Evolutionary conservation across 352 stramenopile genomes (phyloP).

Genomic region (Phytophthora melonis): DNA sequence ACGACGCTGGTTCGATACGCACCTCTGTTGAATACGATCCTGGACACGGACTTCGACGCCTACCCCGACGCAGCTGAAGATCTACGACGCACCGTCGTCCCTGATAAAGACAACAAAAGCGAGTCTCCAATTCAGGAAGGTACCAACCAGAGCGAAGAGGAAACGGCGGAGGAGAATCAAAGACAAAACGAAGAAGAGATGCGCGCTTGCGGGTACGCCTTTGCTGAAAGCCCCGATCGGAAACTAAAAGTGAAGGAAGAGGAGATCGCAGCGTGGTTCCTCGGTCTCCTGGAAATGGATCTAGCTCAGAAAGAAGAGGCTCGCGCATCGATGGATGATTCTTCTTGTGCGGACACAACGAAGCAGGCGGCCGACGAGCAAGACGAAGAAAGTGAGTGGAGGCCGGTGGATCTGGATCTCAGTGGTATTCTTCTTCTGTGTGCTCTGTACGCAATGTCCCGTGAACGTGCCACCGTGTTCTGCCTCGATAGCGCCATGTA

Average conservation of each 20-base stretch:
- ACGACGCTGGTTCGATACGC: constrained; percentile 72
- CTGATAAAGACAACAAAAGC: constrained; percentile 11
- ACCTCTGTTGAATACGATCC: constrained; percentile 65
- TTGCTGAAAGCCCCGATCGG: constrained; percentile 29
- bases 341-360: neutral
- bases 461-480: constrained; percentile 72
- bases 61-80: constrained; percentile 37
- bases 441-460: constrained; percentile 80
- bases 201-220: constrained; percentile 28
- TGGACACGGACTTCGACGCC: constrained; percentile 79
- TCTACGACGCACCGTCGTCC: neutral
- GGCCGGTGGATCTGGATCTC: constrained; percentile 68
- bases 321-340: constrained; percentile 19
- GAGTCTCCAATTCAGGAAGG: neutral
- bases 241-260: constrained; percentile 65
- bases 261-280: constrained; percentile 77
- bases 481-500: constrained; percentile 90
- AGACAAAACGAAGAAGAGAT: constrained; percentile 36
- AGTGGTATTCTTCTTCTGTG: constrained; percentile 83
- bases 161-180: constrained; percentile 24
- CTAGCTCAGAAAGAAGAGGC: constrained; percentile 47
- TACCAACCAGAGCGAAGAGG: constrained; percentile 43
- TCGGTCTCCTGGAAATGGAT: constrained; percentile 73
- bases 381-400: constrained; percentile 64
- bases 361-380: constrained; percentile 33